phyloP scores from a whole-genome alignment of 257 asterid genomes.

The Petunia secreta region DNA sequence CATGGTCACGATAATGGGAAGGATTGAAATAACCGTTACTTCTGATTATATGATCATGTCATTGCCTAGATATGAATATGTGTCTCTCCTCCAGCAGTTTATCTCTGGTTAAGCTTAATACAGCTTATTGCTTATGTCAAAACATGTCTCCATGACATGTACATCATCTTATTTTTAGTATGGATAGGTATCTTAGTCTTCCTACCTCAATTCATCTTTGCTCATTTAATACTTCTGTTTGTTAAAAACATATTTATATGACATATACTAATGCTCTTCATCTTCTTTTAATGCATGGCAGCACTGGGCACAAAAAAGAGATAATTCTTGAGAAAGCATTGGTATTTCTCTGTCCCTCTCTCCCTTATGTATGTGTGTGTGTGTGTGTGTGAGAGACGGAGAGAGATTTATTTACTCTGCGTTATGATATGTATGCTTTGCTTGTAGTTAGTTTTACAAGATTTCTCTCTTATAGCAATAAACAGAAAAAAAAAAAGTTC shows the following conservation, averaged over 20 bases:
- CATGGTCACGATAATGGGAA: neutral
- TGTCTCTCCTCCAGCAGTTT: neutral
- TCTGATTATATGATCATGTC: neutral
- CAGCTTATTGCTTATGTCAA: neutral
- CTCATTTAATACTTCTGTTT: neutral
- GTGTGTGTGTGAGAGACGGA: neutral
- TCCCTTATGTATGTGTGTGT: neutral
- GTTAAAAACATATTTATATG: neutral
- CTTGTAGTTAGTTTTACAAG: neutral
- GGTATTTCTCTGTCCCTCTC: conserved; percentile 52
- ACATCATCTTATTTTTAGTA: neutral
- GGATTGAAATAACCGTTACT: neutral
- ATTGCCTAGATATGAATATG: neutral
- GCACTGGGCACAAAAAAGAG: conserved; percentile 93
- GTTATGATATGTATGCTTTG: neutral
- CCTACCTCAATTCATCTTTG: neutral
- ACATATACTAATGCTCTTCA: conserved; percentile 25
- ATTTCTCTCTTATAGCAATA: neutral
- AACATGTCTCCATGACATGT: neutral
- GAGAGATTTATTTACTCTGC: neutral
- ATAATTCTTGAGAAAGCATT: conserved; percentile 69
- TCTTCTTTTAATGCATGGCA: conserved; percentile 44
- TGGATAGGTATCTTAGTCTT: conserved; percentile 12
- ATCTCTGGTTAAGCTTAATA: neutral
- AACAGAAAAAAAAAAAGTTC: neutral